Evolutionary conservation across 805 yeast species (phyloP), one percentile per base, ranked within the genome.

Genomic region (Kuraishia piskuri): DNA sequence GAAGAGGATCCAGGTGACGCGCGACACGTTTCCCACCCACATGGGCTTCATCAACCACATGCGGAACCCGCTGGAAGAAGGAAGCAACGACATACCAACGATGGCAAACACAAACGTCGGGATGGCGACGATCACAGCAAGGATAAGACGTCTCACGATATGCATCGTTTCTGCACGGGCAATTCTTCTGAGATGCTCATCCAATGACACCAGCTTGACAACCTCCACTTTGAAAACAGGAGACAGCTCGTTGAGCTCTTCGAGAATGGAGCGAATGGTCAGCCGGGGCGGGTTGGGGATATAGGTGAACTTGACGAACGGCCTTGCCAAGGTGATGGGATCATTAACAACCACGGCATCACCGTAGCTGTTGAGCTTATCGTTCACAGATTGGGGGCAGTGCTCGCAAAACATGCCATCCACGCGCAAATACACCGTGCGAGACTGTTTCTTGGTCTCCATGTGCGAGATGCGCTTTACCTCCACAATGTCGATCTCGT

Each of bases 351-450:
- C 73, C 8, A 84, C 70, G 1, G 83, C 79, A 37, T 77, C 78
- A 52, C 88, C 90, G 57, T 74, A 81, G 6, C 71, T 70, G 1
- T 68, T 60, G 46, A 87, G 68, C 31, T 76, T 76, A 2, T 71
- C 66, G 61, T 75, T 76, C 26, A 86, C 74, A 1, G 74, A 63
- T 36, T 73, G 76, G 1, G 92, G 92, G 63, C 92, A 87, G 61
- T 82, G 80, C 14, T 74, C 78, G 67, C 92, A 87, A 63, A 68
- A 82, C 88, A 86, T 84, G 0, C 90, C 90, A 1, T 71, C 72
- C 8, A 86, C 73, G 47, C 70, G 73, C 53, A 87, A 68, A 55
- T 78, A 78, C 48, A 86, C 77, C 0, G 82, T 73, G 58, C 92
- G 73, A 2, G 85, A 71, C 48, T 68, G 71, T 46, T 72, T 73